Base-by-base conservation (phyloP, 208 protist species). In the Leishmania lainsoni region DNA sequence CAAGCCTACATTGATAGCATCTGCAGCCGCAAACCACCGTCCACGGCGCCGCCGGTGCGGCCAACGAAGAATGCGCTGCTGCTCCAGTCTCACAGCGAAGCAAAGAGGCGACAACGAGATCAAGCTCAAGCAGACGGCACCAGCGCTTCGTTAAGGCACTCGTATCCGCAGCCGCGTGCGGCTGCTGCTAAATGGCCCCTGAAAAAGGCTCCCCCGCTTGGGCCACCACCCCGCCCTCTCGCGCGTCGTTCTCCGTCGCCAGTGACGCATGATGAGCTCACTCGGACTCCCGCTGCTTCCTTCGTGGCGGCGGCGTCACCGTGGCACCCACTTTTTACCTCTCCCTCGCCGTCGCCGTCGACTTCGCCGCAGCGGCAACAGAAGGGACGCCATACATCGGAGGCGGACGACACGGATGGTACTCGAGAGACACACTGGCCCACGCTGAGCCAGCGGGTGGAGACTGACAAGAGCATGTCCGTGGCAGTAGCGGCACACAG, bases 1-100 rank as follows among this genome's bases (percentile, higher is more conserved):
- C 77, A 81, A 58, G 76, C 81, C 10, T 85, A 85, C 77, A 85
- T 85, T 42, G 77, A 85, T 68, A 81, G 81, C 77, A 85, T 85
- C 65, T 81, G 81, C 65, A 85, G 42, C 35, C 81, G 81, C 12
- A 42, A 68, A 2, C 32, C 71, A 5, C 81, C 81, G 26, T 59
- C 81, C 8, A 78, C 76, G 1, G 75, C 76, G 45, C 48, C 72
- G 1, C 63, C 42, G 61, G 81, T 85, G 71, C 81, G 77, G 12
- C 72, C 76, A 0, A 85, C 81, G 5, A 52, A 52, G 45, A 85
- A 72, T 49, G 81, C 81, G 26, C 61, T 75, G 71, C 77, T 85
- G 32, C 77, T 81, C 12, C 81, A 79, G 35, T 58, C 72, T 4
- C 77, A 75, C 59, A 72, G 78, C 32, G 61, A 49, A 32, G 16